Base-by-base conservation (phyloP, 73 alveolate genomes). In the Halteria grandinella region DNA sequence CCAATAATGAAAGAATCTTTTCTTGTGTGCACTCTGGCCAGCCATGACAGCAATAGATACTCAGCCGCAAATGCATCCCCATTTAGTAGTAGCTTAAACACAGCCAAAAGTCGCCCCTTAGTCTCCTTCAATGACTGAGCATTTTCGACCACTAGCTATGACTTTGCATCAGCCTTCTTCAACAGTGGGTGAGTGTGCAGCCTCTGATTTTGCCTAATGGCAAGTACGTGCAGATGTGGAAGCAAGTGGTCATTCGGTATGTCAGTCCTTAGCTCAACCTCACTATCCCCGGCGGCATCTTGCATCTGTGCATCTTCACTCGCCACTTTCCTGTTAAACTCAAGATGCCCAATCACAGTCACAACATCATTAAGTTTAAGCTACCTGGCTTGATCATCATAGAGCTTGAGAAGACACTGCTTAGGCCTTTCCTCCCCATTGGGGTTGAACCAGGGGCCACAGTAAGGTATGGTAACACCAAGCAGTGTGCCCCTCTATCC, bases 141-240 rank as follows among this genome's bases (percentile, higher is more conserved):
- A 41, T 77, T 48, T 1, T 60, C 39, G 1, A 27, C 23, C 1
- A 66, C 7, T 41, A 53, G 23, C 5, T 2, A 1, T 4, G 15
- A 10, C 17, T 51, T 44, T 21, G 47, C 80, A 3, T 66, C 24
- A 41, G 63, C 66, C 18, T n/a, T 39, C 18, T 34, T 28, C 17
- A 79, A 47, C 10, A 52, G 36, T 5, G 12, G 17, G 50, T 27
- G 27, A 1, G 45, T 50, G 44, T 14, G 29, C 36, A 29, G 36
- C 25, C 18, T 24, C n/a, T 66, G 47, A 18, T 63, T 55, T 24
- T 32, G 63, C 41, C 78, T 49, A 29, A 15, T 58, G 2, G 77
- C 14, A 12, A 79, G 10, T 43, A 29, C 71, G 49, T 79, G 89
- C 51, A 79, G 41, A 32, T 79, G 79, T 2, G 89, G 89, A 20